These are phyloP conservation scores for Pythium angustatum DNA, from an alignment of 352 stramenopile genomes.

Conservation along the genomic window DNA sequence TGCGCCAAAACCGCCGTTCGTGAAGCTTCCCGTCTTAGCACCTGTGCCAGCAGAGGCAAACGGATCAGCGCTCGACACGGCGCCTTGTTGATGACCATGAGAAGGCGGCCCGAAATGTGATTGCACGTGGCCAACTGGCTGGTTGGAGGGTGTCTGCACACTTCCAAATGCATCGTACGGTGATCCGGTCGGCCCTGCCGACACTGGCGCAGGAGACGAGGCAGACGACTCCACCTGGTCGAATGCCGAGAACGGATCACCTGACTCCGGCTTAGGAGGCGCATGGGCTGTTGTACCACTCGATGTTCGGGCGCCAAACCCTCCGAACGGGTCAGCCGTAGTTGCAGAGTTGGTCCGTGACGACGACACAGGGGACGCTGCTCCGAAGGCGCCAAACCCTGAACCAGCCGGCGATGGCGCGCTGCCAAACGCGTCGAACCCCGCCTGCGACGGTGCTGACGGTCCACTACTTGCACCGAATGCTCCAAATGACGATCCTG, in stretches of 20 bases:
- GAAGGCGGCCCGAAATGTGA: conserved; percentile 7
- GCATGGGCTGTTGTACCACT: conserved; percentile 22
- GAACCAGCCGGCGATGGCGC: conserved; percentile 10
- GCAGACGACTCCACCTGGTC: conserved; percentile 39
- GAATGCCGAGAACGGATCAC: conserved; percentile 50
- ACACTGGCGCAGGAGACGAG: neutral
- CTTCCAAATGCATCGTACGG: conserved; percentile 24
- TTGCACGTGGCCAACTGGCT: neutral
- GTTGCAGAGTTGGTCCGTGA: conserved; percentile 27
- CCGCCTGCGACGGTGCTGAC: conserved; percentile 9
- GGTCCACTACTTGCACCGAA: conserved; percentile 22
- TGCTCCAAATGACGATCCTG: conserved; percentile 32
- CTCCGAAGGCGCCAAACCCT: conserved; percentile 16
- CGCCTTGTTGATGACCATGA: conserved; percentile 6
- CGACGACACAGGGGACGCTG: conserved; percentile 1
- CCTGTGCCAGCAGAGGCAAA: conserved; percentile 47
- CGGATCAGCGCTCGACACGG: conserved; percentile 35
- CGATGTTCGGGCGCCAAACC: conserved; percentile 23
- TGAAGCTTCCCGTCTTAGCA: conserved; percentile 37
- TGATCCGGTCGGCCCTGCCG: conserved; percentile 11
- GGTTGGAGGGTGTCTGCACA: neutral
- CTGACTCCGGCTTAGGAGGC: conserved; percentile 13
- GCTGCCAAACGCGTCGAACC: conserved; percentile 22
- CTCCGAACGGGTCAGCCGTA: conserved; percentile 48
- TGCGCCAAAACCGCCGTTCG: conserved; percentile 16